Base-by-base conservation (phyloP, 1,139 yeast genomes). In the Tardiomyces digboiensis region DNA sequence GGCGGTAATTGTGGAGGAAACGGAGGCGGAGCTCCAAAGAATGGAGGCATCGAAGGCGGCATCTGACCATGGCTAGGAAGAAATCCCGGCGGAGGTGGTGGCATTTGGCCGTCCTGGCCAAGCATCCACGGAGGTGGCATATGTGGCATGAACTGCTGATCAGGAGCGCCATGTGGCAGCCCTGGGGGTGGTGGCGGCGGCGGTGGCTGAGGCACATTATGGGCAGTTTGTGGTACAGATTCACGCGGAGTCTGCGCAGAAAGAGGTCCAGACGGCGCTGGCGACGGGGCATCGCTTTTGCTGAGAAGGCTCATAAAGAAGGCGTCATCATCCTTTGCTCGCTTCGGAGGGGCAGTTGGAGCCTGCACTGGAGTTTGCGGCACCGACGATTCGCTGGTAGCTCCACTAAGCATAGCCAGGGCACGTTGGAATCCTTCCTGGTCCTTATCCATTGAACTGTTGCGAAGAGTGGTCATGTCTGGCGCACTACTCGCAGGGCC, bases 381-480 rank as follows among this genome's bases (percentile, higher is more conserved):
- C 36, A 19, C 5, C 20, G 33, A 21, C 29, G 39, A 18, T 13
- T 19, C 20, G 29, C 14, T 22, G 26, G 19, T 13, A 39, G 37
- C 8, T 20, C 37, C 26, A 26, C 14, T 19, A 21, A 64, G 57
- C 56, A 60, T 58, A 2, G 58, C 58, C 61, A 62, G 56, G 23
- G 62, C 60, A n/a, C 65, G 52, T 45, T 52, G 53, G 46, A 59
- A 60, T 16, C 66, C 67, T 39, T 55, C 57, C 45, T 50, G 55
- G 45, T 60, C 65, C n/a, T 54, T 56, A 38, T 49, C 57, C 21
- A 45, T 43, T n/a, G 41, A 38, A 39, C 7, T 39, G n/a, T 8
- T n/a, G n/a, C n/a, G n/a, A n/a, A n/a, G n/a, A n/a, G n/a, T 47
- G 50, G 21, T 39, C 29, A 19, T 7, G 40, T 19, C 10, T n/a